A percentile compares a stretch with the other conserved stretches of the same genome.
Conservation (phyloP, 306 rosid genomes). For the Gynostemma pentaphyllum region DNA sequence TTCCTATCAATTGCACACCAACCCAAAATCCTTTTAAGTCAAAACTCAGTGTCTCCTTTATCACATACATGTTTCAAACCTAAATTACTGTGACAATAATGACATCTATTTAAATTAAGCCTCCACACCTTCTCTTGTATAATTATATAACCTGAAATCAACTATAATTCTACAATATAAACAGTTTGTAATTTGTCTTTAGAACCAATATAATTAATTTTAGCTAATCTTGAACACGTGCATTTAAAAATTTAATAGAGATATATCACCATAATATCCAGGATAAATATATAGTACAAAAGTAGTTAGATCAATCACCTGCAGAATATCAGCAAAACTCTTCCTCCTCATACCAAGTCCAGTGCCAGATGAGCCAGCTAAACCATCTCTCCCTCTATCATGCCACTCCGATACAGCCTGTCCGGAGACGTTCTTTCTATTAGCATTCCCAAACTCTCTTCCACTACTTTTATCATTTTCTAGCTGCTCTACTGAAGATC, state of each 20-base stretch:
- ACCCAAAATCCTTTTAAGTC: too few relatives aligned
- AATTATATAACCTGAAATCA: too few relatives aligned
- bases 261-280: background rate
- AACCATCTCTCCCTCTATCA: constrained; percentile 34
- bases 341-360: constrained; percentile 65
- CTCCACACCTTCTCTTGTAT: too few relatives aligned
- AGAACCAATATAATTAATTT: background rate
- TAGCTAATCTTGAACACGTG: background rate
- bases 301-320: constrained; percentile 35
- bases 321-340: constrained; percentile 70
- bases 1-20: too few relatives aligned
- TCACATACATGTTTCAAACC: too few relatives aligned
- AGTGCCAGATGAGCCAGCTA: constrained; percentile 33
- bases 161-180: too few relatives aligned
- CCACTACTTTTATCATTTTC: constrained; percentile 31
- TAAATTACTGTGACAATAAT: too few relatives aligned
- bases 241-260: background rate
- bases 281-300: background rate
- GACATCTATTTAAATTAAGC: too few relatives aligned
- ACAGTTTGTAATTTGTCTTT: too few relatives aligned
- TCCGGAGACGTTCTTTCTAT: constrained; percentile 39
- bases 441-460: constrained; percentile 45
- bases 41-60: too few relatives aligned
- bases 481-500: constrained; percentile 47
- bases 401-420: constrained; percentile 43